Conservation (phyloP, 163 green algal species). For the Prototheca stagnorum region DNA sequence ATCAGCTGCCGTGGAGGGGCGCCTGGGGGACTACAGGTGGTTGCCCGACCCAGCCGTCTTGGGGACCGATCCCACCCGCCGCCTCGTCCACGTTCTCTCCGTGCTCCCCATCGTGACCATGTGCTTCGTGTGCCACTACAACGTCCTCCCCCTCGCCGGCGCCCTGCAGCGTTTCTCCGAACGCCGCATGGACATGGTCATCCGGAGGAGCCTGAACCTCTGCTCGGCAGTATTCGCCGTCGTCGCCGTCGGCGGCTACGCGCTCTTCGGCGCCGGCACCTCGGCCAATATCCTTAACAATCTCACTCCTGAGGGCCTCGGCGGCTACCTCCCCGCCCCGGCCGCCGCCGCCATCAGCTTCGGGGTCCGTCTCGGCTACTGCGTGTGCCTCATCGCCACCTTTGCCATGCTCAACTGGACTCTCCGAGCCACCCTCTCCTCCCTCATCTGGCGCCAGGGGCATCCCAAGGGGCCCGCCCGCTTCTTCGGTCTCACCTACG, state of each 20-base stretch:
- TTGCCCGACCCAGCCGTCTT: constrained; percentile 11
- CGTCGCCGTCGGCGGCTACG: constrained; percentile 15
- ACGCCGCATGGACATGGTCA: constrained; percentile 21
- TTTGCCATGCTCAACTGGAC: constrained; percentile 30
- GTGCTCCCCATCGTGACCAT: constrained; percentile 25
- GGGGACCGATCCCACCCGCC: constrained; percentile 1
- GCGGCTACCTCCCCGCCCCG: not conserved
- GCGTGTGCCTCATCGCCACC: constrained; percentile 18
- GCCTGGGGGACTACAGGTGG: constrained; percentile 17
- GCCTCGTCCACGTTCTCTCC: constrained; percentile 12
- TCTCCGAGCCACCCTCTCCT: constrained; percentile 19
- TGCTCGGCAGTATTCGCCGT: constrained; percentile 18
- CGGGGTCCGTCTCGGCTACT: constrained; percentile 14
- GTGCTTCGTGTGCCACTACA: constrained; percentile 26
- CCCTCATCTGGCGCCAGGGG: constrained; percentile 5
- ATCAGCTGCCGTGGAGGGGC: constrained; percentile 3
- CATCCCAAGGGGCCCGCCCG: constrained; percentile 5
- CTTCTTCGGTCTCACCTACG: constrained; percentile 11
- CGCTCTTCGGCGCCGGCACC: constrained; percentile 11
- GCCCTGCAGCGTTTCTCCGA: constrained; percentile 18
- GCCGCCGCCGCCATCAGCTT: constrained; percentile 7
- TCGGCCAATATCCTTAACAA: constrained; percentile 21
- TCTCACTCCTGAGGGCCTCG: constrained; percentile 11
- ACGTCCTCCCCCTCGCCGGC: constrained; percentile 9
- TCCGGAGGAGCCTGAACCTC: constrained; percentile 9